Evolutionary conservation across 2,329 filamentous ascomycete species (phyloP), one percentile per base, ranked within the genome.

Genomic region (Chrysoporthe puriensis): DNA sequence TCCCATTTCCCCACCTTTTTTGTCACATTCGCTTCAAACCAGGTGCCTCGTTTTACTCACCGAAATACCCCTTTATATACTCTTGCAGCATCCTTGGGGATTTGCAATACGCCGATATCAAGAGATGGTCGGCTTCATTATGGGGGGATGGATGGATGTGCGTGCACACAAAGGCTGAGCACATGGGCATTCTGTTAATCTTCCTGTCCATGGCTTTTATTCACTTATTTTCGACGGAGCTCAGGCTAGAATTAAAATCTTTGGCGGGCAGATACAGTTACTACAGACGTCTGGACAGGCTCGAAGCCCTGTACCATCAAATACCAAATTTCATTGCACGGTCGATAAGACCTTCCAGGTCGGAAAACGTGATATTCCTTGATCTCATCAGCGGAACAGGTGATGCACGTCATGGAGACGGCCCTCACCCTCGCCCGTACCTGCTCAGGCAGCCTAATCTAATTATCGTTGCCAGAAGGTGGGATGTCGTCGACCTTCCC

Each of bases 161-260:
- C 58, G 52, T 62, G 65, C 52, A 63, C 44, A 59, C 57, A 67
- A 3, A 34, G 62, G 54, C 42, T 26, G 46, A 52, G 44, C 44
- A 48, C 60, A n/a, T 61, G 65, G 66, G 64, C 68, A 66, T 68
- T 44, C 21, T 66, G n/a, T 62, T 68, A 70, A 68, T 70, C 11
- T 70, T 68, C 62, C 50, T 70, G 66, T 59, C 46, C 59, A 67
- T 70, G 66, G 63, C 66, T 56, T 44, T 60, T 62, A 58, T 64
- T 69, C 58, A 61, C 46, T 65, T 65, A 61, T 70, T 66, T 44
- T 44, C 32, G 56, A 43, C 44, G 34, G 54, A 59, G 63, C 42
- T 50, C 14, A 42, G 44, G 63, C 14, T 65, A 65, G 63, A 65
- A 13, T 59, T 40, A 36, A 60, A 64, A 63, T 8, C 7, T 65